phyloP scores from a whole-genome alignment of 805 yeast genomes.

The fission yeast (Schizosaccharomyces pombe) region DNA sequence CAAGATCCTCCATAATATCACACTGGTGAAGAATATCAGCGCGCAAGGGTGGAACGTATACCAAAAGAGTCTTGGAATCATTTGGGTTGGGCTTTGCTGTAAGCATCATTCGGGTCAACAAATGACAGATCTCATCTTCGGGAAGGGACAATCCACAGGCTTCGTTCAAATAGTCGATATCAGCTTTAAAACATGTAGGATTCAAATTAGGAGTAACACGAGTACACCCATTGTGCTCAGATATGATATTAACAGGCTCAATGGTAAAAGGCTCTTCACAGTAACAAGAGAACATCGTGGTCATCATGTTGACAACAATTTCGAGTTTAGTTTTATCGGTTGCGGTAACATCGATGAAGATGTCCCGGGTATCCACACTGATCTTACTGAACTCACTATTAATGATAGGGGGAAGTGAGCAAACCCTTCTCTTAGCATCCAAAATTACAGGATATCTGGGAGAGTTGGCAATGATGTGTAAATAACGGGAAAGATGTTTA shows the following conservation, averaged over 20 bases:
- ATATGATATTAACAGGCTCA: constrained; percentile 71
- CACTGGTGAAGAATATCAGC: constrained; percentile 90
- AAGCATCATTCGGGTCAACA: constrained; percentile 64
- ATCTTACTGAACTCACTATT: constrained; percentile 82
- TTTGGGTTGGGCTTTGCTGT: constrained; percentile 29
- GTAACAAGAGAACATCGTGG: constrained; percentile 88
- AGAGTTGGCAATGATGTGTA: constrained; percentile 67
- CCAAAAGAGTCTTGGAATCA: constrained; percentile 31
- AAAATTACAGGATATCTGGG: constrained; percentile 79
- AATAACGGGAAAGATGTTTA: constrained; percentile 68
- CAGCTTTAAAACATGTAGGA: constrained; percentile 49
- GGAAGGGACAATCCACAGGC: constrained; percentile 65
- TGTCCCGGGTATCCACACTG: constrained; percentile 58
- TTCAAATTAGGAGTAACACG: constrained; percentile 52
- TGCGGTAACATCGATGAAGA: constrained; percentile 84
- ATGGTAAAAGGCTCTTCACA: constrained; percentile 50
- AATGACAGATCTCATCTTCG: constrained; percentile 39
- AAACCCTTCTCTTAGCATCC: constrained; percentile 52
- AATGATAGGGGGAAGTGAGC: constrained; percentile 92
- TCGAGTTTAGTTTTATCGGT: constrained; percentile 88
- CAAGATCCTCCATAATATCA: constrained; percentile 97
- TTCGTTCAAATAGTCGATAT: constrained; percentile 67
- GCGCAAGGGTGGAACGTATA: constrained; percentile 75
- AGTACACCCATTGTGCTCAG: constrained; percentile 55
- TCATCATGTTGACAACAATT: constrained; percentile 72